These are phyloP conservation scores for Moelleriella libera DNA, from an alignment of 2,329 filamentous ascomycete species.

Conservation along the genomic window DNA sequence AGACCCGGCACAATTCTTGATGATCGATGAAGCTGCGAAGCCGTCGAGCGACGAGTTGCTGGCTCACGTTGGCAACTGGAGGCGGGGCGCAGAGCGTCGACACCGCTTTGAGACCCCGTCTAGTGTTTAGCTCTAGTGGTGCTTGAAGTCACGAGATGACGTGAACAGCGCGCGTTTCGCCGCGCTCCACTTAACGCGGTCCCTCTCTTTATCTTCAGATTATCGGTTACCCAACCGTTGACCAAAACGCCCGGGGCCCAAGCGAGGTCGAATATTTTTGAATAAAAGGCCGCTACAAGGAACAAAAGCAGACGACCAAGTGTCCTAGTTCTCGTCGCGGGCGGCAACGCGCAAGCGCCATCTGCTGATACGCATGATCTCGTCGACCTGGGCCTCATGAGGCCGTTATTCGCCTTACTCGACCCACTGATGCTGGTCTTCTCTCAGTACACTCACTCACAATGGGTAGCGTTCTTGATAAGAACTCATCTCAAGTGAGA, in stretches of 20 bases:
- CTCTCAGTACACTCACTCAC: background rate
- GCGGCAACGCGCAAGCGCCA: too few relatives aligned
- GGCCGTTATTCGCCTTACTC: background rate
- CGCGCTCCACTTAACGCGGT: conserved; percentile 22
- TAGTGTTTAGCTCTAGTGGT: too few relatives aligned
- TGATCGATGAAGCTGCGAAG: too few relatives aligned
- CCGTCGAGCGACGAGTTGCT: too few relatives aligned
- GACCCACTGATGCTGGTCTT: background rate
- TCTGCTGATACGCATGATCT: background rate
- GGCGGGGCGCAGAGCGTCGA: too few relatives aligned
- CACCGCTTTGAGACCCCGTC: too few relatives aligned
- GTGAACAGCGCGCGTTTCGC: conserved; percentile 11
- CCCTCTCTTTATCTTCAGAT: background rate
- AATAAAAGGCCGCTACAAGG: too few relatives aligned
- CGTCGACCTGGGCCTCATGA: background rate
- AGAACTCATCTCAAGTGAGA: conserved; percentile 46
- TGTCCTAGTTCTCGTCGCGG: too few relatives aligned
- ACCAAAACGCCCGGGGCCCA: too few relatives aligned
- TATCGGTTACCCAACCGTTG: background rate
- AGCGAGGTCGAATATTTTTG: too few relatives aligned
- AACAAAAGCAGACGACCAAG: too few relatives aligned
- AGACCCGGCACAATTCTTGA: background rate
- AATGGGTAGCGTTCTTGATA: conserved; percentile 49
- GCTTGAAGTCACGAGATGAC: conserved; percentile 21
- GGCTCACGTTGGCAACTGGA: too few relatives aligned